Evolutionary conservation across 371 early-diverging fungal species (phyloP), one percentile per base, ranked within the genome.

Genomic region (Ordospora pajunii): DNA sequence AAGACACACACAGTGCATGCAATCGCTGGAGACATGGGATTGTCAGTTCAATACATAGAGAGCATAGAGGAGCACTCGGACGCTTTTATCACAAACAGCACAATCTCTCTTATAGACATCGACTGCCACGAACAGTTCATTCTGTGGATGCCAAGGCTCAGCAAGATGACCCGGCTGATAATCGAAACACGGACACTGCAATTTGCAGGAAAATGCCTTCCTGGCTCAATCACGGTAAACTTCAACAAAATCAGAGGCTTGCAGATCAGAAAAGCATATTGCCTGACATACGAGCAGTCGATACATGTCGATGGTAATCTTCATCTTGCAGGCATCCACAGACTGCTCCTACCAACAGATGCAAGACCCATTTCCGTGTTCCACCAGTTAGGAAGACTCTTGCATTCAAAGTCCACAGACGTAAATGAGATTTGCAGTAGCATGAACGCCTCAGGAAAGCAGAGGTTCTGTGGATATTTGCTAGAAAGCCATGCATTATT

Each of bases 161-260:
- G 3, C 22, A 22, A n/a, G n/a, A 62, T 71, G 58, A 58, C n/a
- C 10, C 53, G 58, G 32, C 19, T 71, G 17, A 58, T 71, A 12
- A 71, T 71, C 25, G 71, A 71, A 23, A 71, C 71, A 11, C 11
- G 71, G n/a, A 43, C 37, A 19, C 46, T 71, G 32, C 48, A 27
- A 7, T 62, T 46, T 40, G 58, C 58, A 3, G 45, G 50, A 0
- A 71, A 62, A 37, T 58, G 14, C 1, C 14, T 71, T 19, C 40
- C 25, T 5, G 22, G 22, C 22, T 17, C 48, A 6, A 12, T 48
- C 11, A 14, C 17, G 10, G 50, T 71, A n/a, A 62, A 45, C n/a
- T 58, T 71, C 17, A 32, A 21, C 11, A 62, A 71, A n/a, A 8
- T 54, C n/a, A 45, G 25, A 5, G 45, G 3, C 21, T 23, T 12